phyloP scores from a whole-genome alignment of 176 grass and related monocot genomes.

The Zea luxurians region DNA sequence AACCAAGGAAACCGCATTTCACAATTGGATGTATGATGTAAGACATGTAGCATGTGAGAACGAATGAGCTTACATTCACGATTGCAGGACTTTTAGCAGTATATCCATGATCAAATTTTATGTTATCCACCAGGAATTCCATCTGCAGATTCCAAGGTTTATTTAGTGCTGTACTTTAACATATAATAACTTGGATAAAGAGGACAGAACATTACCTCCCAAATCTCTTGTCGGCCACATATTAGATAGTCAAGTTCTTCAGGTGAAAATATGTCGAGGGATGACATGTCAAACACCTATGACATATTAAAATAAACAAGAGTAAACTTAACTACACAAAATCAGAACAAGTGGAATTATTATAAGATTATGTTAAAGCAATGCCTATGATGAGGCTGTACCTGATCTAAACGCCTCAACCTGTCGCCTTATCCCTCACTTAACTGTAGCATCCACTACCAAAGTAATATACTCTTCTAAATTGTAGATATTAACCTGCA shows the following conservation, averaged over 20 bases:
- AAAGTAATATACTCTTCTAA: slow-evolving; percentile 79
- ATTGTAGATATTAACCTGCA: slow-evolving; percentile 75
- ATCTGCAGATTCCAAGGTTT: slow-evolving; percentile 40
- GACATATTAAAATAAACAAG: neutral
- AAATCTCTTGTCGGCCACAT: slow-evolving; percentile 81
- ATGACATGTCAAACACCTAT: slow-evolving; percentile 80
- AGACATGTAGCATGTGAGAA: neutral
- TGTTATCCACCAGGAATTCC: slow-evolving; percentile 70
- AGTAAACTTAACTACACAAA: neutral
- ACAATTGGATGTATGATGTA: neutral
- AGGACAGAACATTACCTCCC: slow-evolving; percentile 58
- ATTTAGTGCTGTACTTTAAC: slow-evolving; percentile 5
- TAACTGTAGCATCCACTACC: slow-evolving; percentile 79
- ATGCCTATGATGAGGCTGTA: slow-evolving; percentile 26
- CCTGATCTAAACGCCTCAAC: slow-evolving; percentile 91
- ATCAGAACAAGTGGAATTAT: slow-evolving; percentile 9
- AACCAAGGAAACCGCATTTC: slow-evolving; percentile 20
- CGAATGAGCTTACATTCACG: slow-evolving; percentile 57
- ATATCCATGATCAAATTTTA: slow-evolving; percentile 95
- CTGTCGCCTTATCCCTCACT: slow-evolving; percentile 76
- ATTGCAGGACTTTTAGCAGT: slow-evolving; percentile 75
- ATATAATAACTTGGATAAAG: slow-evolving; percentile 9
- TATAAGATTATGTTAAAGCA: neutral
- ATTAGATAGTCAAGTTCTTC: slow-evolving; percentile 84
- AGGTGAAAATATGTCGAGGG: slow-evolving; percentile 89